Conservation (phyloP, 768 basidiomycete species). For the Crassisporium funariophilum region DNA sequence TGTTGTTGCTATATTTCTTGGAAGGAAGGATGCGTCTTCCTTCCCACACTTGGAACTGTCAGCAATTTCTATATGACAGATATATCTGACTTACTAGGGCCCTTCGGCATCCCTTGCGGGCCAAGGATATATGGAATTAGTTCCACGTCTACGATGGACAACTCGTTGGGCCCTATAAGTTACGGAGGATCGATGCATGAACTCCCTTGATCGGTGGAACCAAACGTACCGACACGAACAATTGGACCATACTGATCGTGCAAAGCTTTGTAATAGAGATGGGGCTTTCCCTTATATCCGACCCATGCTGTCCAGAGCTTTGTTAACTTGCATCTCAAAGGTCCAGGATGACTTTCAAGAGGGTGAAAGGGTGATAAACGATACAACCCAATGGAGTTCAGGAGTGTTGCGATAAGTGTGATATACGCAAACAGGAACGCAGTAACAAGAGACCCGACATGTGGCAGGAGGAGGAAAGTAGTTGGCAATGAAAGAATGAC, state of each 20-base stretch:
- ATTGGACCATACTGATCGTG: conserved; percentile 58
- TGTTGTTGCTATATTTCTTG: conserved; percentile 14
- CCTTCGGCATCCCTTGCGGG: conserved; percentile 42
- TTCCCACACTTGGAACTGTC: conserved; percentile 30
- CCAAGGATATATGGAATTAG: conserved; percentile 39
- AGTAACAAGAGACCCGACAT: not conserved
- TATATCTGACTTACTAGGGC: conserved; percentile 31
- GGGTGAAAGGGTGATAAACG: conserved; percentile 52
- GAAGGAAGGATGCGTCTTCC: conserved; percentile 23
- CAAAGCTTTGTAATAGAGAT: conserved; percentile 43
- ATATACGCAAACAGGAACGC: conserved; percentile 2
- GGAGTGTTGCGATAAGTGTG: conserved; percentile 11
- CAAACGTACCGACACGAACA: conserved; percentile 51
- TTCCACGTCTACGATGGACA: conserved; percentile 37
- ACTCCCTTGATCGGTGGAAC: not conserved
- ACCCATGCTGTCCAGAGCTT: conserved; percentile 40
- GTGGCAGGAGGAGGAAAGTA: not conserved
- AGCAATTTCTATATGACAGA: not conserved
- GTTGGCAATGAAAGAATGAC: not conserved
- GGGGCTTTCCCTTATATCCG: conserved; percentile 40
- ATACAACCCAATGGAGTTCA: conserved; percentile 32
- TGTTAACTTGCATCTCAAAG: conserved; percentile 38
- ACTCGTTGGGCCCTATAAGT: conserved; percentile 45
- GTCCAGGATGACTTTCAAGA: conserved; percentile 49
- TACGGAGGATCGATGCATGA: not conserved